phyloP scores from a whole-genome alignment of 176 grass and related monocot species.

The Ensete glaucum region DNA sequence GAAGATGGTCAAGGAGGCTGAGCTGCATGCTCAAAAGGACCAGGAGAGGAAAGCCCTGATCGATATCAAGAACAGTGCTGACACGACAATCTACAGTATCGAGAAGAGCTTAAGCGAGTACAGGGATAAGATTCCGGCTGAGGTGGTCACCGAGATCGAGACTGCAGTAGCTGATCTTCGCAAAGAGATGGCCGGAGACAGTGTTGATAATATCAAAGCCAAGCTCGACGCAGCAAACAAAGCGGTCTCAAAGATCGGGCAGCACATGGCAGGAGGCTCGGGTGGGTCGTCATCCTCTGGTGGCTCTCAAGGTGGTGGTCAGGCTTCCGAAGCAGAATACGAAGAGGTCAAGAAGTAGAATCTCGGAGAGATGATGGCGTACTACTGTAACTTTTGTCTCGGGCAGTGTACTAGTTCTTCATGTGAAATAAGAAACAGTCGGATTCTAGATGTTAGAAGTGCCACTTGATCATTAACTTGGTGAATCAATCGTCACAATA shows the following conservation, averaged over 20 bases:
- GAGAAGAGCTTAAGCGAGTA: constrained; percentile 61
- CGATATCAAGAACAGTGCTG: constrained; percentile 46
- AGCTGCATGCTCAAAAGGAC: constrained; percentile 61
- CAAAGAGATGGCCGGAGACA: constrained; percentile 44
- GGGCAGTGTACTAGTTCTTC: too few species aligned
- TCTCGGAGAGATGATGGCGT: too few species aligned
- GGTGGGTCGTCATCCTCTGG: constrained; percentile 15
- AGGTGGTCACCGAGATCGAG: constrained; percentile 56
- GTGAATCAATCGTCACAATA: too few species aligned
- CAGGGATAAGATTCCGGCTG: constrained; percentile 49
- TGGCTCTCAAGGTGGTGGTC: constrained; percentile 35
- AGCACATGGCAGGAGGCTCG: constrained; percentile 48
- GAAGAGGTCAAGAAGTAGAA: constrained; percentile 53
- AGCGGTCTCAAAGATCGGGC: constrained; percentile 60
- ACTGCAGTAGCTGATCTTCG: constrained; percentile 43
- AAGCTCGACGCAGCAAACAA: constrained; percentile 59
- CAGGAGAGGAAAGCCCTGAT: constrained; percentile 59
- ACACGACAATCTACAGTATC: constrained; percentile 56
- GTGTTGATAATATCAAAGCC: constrained; percentile 45
- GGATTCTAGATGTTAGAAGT: too few species aligned
- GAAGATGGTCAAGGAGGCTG: constrained; percentile 68
- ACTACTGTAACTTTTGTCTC: too few species aligned
- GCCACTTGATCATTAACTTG: too few species aligned
- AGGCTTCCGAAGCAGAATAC: constrained; percentile 57
- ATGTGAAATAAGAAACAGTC: too few species aligned